Conservation (phyloP, 371 early-diverging fungal species). For the Mucor racemosus region DNA sequence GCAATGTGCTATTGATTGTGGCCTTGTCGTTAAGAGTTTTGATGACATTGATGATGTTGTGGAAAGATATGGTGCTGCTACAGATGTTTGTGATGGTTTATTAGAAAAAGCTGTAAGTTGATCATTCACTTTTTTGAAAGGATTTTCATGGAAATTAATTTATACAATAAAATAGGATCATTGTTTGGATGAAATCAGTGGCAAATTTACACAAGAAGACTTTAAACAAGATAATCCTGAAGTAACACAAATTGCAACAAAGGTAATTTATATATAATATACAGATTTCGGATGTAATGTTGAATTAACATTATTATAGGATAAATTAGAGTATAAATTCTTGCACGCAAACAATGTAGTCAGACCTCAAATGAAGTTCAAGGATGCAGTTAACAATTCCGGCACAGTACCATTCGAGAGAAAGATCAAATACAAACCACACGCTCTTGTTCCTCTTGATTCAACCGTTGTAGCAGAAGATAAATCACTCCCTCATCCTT, state of each 20-base stretch:
- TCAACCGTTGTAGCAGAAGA: constrained; percentile 7
- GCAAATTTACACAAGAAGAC: constrained; percentile 44
- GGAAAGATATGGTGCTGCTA: constrained; percentile 67
- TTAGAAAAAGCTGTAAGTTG: constrained; percentile 79
- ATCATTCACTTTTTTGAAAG: background rate
- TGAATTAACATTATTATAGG: constrained; percentile 14
- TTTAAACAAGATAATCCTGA: constrained; percentile 58
- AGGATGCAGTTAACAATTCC: constrained; percentile 87
- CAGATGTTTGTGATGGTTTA: constrained; percentile 82
- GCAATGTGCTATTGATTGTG: constrained; percentile 47
- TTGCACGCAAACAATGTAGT: constrained; percentile 79
- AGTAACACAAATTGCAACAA: constrained; percentile 58
- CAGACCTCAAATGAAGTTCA: constrained; percentile 88
- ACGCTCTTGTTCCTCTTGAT: constrained; percentile 82
- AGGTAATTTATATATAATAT: constrained; percentile 28
- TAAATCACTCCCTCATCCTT: constrained; percentile 80
- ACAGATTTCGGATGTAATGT: no score
- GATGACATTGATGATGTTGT: constrained; percentile 74
- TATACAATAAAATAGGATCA: constrained; percentile 38
- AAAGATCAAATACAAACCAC: constrained; percentile 82
- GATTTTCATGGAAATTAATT: background rate
- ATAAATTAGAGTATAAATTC: constrained; percentile 57
- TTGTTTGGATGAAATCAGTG: constrained; percentile 60
- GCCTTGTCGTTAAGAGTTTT: constrained; percentile 29
- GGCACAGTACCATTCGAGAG: constrained; percentile 71